phyloP scores from a whole-genome alignment of 371 early-diverging fungal species.

The Chytridiales sp. region DNA sequence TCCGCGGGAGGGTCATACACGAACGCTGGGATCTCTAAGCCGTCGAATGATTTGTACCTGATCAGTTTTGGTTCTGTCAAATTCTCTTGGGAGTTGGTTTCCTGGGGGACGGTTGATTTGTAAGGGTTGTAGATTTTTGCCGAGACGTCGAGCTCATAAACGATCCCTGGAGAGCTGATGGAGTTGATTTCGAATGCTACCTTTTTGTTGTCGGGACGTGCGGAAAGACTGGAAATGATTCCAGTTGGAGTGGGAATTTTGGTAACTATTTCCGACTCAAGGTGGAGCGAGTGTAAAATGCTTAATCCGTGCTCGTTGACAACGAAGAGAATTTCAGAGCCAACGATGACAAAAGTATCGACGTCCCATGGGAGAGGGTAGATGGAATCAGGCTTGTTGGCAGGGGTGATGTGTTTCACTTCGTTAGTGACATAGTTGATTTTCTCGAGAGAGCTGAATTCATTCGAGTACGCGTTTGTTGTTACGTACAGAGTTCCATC shows the following conservation, averaged over 20 bases:
- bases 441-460: not conserved
- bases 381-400: not conserved
- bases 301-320: constrained; percentile 1
- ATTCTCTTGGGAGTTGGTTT: not conserved
- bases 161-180: not conserved
- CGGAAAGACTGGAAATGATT: not conserved
- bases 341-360: not conserved
- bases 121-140: not conserved
- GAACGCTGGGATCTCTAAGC: constrained; percentile 30
- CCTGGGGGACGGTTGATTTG: not conserved
- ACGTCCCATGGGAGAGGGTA: constrained; percentile 3
- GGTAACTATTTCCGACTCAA: not conserved
- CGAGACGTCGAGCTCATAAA: constrained; percentile 4
- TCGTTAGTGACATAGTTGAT: constrained; percentile 1
- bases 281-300: not conserved
- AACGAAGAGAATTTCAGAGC: not conserved
- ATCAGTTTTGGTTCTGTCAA: constrained; percentile 18
- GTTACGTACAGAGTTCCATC: not conserved
- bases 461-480: not conserved
- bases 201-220: not conserved
- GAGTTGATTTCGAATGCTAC: constrained; percentile 4
- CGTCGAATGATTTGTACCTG: constrained; percentile 28
- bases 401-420: constrained; percentile 3
- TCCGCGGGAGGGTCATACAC: constrained; percentile 17
- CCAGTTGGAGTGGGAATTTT: not conserved